Conservation (phyloP, 2,329 filamentous ascomycete species). For the Alternaria novae-zelandiae region DNA sequence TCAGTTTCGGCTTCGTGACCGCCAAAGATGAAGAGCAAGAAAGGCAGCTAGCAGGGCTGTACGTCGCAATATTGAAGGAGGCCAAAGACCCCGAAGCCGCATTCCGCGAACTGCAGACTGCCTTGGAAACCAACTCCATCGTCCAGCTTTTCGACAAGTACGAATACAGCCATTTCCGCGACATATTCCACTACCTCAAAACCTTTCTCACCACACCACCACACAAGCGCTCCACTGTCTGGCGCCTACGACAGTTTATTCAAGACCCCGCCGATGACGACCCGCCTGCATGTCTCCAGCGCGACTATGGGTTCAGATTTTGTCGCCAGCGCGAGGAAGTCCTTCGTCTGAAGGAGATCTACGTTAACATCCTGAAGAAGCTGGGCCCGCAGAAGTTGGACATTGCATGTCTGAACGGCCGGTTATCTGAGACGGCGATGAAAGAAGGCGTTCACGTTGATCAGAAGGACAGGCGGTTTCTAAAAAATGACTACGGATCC, state of each 20-base stretch:
- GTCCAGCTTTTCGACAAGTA: conserved; percentile 11
- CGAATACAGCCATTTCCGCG: background rate
- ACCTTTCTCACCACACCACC: conserved; percentile 13
- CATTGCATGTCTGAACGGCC: conserved; percentile 7
- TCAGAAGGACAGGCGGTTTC: background rate
- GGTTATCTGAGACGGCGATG: conserved; percentile 8
- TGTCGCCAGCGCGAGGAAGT: conserved; percentile 26
- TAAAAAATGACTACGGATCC: conserved; percentile 14
- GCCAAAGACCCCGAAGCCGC: background rate
- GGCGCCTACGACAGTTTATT: conserved; percentile 26
- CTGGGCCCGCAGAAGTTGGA: conserved; percentile 13
- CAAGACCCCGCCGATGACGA: background rate
- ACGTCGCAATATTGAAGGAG: conserved; percentile 10
- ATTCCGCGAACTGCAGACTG: conserved; percentile 16
- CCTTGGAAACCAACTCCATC: conserved; percentile 7
- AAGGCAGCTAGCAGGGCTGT: conserved; percentile 10
- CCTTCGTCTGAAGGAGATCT: conserved; percentile 16
- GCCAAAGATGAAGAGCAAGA: conserved; percentile 11
- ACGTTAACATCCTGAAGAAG: conserved; percentile 11
- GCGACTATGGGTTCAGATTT: conserved; percentile 28
- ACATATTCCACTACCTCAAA: conserved; percentile 7
- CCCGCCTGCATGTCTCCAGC: conserved; percentile 8
- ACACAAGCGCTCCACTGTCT: conserved; percentile 13
- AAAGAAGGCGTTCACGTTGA: background rate
- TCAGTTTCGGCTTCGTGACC: conserved; percentile 23